These are phyloP conservation scores for Abrus pulchellus DNA, from an alignment of 306 rosid genomes.

Conservation along the genomic window DNA sequence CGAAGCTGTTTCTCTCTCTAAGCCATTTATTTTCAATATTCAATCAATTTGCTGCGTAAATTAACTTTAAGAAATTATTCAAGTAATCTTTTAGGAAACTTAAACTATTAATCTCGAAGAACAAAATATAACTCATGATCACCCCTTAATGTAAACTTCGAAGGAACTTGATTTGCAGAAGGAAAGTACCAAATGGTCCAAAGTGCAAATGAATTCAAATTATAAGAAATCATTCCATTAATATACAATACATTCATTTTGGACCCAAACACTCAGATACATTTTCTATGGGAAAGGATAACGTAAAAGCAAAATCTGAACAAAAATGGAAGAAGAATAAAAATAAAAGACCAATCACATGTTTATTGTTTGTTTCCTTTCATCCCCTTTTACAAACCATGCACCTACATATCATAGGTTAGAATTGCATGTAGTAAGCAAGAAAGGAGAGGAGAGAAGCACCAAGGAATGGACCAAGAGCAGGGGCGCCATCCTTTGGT, in stretches of 20 bases:
- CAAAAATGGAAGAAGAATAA: background rate
- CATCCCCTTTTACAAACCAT: background rate
- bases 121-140: too few relatives aligned
- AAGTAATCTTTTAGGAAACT: too few relatives aligned
- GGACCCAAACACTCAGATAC: background rate
- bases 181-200: too few relatives aligned
- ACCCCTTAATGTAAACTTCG: too few relatives aligned
- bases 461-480: constrained; percentile 54
- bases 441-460: constrained; percentile 60
- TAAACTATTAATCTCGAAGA: too few relatives aligned
- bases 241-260: background rate
- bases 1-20: too few relatives aligned
- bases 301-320: background rate
- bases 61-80: too few relatives aligned
- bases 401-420: background rate
- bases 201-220: background rate
- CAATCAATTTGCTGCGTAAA: too few relatives aligned
- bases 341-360: background rate
- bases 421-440: constrained; percentile 59
- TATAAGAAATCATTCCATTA: background rate
- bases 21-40: too few relatives aligned
- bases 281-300: background rate
- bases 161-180: too few relatives aligned
- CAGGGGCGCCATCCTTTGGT: constrained; percentile 46
- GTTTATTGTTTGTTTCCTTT: background rate